Conservation (phyloP, 148 eudicot genomes). For the Simmondsia chinensis region DNA sequence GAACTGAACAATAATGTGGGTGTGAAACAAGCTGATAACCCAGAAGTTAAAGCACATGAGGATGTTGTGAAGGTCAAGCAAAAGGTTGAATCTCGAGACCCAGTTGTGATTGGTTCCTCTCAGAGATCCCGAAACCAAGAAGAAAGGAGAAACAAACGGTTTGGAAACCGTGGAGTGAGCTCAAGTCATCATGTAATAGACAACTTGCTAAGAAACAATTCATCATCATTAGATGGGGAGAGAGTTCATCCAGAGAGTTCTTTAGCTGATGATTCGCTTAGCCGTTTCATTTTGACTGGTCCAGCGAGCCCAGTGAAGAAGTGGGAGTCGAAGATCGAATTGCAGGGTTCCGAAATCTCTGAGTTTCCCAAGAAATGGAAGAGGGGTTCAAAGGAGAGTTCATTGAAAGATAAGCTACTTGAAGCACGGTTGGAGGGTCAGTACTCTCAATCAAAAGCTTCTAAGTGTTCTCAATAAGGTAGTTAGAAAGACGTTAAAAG, state of each 20-base stretch:
- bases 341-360: conserved; percentile 26
- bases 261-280: conserved; percentile 24
- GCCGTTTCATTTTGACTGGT: conserved; percentile 26
- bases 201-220: conserved; percentile 27
- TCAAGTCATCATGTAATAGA: conserved; percentile 18
- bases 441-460: conserved; percentile 26
- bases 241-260: conserved; percentile 24
- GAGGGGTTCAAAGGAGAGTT: conserved; percentile 32
- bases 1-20: conserved; percentile 28
- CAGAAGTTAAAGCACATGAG: conserved; percentile 11
- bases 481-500: too few species aligned
- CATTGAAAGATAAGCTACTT: conserved; percentile 72
- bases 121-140: conserved; percentile 14
- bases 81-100: too few species aligned
- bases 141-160: conserved; percentile 29
- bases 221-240: conserved; percentile 35
- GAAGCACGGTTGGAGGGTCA: conserved; percentile 80
- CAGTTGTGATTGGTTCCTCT: too few species aligned
- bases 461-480: conserved; percentile 31
- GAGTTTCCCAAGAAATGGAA: conserved; percentile 36
- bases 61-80: conserved; percentile 19
- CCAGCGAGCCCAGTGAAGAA: conserved; percentile 50
- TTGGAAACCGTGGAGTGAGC: conserved; percentile 14
- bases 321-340: conserved; percentile 41
- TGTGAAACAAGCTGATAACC: conserved; percentile 8